phyloP scores from a whole-genome alignment of 805 yeast genomes.

The Candida ovalis region DNA sequence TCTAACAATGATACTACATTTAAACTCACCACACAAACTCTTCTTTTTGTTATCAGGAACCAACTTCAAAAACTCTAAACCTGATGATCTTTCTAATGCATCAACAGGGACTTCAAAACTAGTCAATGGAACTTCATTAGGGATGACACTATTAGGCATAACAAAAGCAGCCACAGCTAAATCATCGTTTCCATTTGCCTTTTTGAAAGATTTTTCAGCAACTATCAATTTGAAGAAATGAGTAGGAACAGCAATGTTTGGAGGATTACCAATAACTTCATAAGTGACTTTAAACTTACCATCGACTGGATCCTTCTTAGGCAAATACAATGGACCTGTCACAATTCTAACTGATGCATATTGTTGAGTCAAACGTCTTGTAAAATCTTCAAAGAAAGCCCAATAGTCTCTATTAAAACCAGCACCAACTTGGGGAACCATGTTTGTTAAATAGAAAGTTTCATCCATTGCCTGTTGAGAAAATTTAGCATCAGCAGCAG shows the following conservation, averaged over 20 bases:
- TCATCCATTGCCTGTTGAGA: conserved; percentile 92
- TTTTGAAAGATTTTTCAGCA: conserved; percentile 58
- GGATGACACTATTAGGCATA: conserved; percentile 79
- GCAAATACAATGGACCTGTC: conserved; percentile 92
- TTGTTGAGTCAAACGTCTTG: conserved; percentile 66
- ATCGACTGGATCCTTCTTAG: conserved; percentile 65
- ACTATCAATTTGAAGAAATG: conserved; percentile 90
- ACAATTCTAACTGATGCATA: conserved; percentile 79
- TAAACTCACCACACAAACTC: conserved; percentile 74
- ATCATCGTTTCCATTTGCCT: conserved; percentile 34
- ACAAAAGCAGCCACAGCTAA: conserved; percentile 90
- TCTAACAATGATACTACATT: conserved; percentile 75
- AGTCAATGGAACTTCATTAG: conserved; percentile 65
- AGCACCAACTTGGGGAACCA: conserved; percentile 96
- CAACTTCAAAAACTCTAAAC: conserved; percentile 72
- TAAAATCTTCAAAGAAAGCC: conserved; percentile 94
- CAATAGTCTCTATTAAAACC: conserved; percentile 97
- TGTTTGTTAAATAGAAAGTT: conserved; percentile 84
- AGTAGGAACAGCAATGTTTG: conserved; percentile 94
- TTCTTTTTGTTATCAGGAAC: conserved; percentile 55
- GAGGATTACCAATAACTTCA: conserved; percentile 96
- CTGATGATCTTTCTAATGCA: conserved; percentile 83
- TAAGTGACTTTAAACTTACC: conserved; percentile 83
- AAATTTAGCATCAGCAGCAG: conserved; percentile 95
- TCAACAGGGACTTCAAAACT: conserved; percentile 85